A percentile compares a stretch with the other conserved stretches of the same genome.
Conservation (phyloP, 805 yeast genomes). For the Spencermartinsiella europaea region DNA sequence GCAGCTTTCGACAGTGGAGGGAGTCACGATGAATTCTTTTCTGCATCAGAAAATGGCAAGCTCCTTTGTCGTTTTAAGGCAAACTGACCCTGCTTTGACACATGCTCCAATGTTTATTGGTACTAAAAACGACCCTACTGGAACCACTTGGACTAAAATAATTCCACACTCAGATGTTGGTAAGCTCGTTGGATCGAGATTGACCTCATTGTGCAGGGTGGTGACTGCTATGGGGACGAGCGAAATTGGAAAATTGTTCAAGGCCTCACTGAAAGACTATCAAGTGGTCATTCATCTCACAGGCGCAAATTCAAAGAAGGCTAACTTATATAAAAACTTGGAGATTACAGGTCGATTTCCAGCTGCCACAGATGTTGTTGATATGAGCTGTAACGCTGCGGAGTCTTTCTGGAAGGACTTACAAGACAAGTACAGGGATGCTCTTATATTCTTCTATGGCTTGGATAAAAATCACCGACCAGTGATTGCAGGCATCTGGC, state of each 20-base stretch:
- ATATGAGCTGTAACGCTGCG: conserved; percentile 55
- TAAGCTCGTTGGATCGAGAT: conserved; percentile 77
- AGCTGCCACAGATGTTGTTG: conserved; percentile 29
- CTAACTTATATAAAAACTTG: conserved; percentile 32
- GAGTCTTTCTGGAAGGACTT: conserved; percentile 57
- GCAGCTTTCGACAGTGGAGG: conserved; percentile 19
- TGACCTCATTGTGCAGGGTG: conserved; percentile 81
- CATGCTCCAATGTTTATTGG: conserved; percentile 79
- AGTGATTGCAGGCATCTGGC: conserved; percentile 77
- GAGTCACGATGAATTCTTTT: conserved; percentile 46
- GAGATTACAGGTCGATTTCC: conserved; percentile 39
- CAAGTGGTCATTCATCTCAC: conserved; percentile 69
- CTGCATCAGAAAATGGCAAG: conserved; percentile 57
- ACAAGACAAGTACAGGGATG: conserved; percentile 56
- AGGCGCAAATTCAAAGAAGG: conserved; percentile 38
- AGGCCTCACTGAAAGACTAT: conserved; percentile 79
- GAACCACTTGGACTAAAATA: conserved; percentile 72
- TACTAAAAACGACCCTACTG: conserved; percentile 79
- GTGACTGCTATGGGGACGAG: conserved; percentile 44
- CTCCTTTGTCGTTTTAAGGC: conserved; percentile 63
- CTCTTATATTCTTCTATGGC: conserved; percentile 61
- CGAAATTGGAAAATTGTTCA: conserved; percentile 45
- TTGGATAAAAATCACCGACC: conserved; percentile 29
- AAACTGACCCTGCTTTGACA: conserved; percentile 74
- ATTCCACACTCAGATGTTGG: conserved; percentile 39